Evolutionary conservation across 257 asterid genomes (phyloP).

Genomic region (Ballota nigra): DNA sequence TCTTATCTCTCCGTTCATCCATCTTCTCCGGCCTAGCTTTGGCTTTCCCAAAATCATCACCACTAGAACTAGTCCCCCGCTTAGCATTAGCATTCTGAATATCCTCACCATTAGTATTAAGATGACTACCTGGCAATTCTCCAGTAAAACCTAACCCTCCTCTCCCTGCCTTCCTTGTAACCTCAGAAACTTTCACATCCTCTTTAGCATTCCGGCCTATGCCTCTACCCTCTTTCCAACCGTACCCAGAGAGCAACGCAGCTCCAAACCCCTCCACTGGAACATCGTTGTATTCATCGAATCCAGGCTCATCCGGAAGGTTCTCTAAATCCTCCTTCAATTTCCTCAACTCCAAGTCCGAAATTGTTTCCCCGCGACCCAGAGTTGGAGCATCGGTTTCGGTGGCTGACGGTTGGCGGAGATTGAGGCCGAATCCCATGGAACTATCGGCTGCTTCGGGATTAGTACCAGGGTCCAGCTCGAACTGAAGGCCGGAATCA

Average conservation of each 20-base stretch:
- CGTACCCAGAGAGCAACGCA: slow-evolving; percentile 70
- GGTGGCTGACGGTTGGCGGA: slow-evolving; percentile 40
- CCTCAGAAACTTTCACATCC: slow-evolving; percentile 57
- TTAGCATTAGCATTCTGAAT: slow-evolving; percentile 24
- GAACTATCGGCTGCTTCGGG: slow-evolving; percentile 39
- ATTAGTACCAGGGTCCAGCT: slow-evolving; percentile 40
- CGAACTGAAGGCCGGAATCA: slow-evolving; percentile 55
- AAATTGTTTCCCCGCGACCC: slow-evolving; percentile 9
- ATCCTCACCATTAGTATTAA: slow-evolving; percentile 22
- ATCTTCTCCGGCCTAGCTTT: slow-evolving; percentile 8
- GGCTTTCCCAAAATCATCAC: slow-evolving; percentile 18
- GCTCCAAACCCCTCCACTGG: slow-evolving; percentile 76
- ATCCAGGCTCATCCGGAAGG: slow-evolving; percentile 46
- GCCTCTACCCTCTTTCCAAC: slow-evolving; percentile 83
- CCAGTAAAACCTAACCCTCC: slow-evolving; percentile 76
- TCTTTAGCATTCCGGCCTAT: slow-evolving; percentile 70
- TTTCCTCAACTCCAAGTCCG: slow-evolving; percentile 49
- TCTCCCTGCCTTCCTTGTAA: slow-evolving; percentile 51
- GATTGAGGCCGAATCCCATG: slow-evolving; percentile 59
- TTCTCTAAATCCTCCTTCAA: slow-evolving; percentile 53
- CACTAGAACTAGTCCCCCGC: slow-evolving; percentile 6
- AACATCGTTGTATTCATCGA: slow-evolving; percentile 49
- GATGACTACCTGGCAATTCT: slow-evolving; percentile 23
- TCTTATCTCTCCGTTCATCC: slow-evolving; percentile 21
- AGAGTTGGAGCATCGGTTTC: neutral